A percentile compares a stretch with the other conserved stretches of the same genome.
Conservation (phyloP, 768 basidiomycete species). For the Nidularia pulvinata region DNA sequence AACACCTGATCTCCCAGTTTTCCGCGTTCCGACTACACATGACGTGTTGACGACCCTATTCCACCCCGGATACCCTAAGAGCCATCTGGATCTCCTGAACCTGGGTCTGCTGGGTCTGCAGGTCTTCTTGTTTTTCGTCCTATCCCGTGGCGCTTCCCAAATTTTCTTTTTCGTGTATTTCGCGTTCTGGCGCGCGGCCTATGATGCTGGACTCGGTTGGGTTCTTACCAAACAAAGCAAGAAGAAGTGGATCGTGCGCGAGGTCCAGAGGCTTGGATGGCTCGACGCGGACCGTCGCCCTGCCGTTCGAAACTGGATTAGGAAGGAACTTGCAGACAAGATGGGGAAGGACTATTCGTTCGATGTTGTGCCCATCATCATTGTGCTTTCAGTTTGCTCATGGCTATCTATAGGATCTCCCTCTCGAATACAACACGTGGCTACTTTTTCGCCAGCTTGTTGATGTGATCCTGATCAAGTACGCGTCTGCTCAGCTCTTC, state of each 20-base stretch:
- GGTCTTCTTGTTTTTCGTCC: conserved; percentile 63
- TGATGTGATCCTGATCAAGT: conserved; percentile 97
- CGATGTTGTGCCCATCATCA: conserved; percentile 55
- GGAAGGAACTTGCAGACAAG: conserved; percentile 83
- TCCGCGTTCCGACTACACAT: conserved; percentile 90
- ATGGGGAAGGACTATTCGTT: conserved; percentile 96
- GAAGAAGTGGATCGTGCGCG: conserved; percentile 88
- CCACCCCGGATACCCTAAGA: conserved; percentile 82
- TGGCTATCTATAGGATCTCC: conserved; percentile 59
- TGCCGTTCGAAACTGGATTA: conserved; percentile 76
- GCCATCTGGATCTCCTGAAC: conserved; percentile 86
- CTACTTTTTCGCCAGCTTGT: conserved; percentile 95
- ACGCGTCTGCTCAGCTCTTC: conserved; percentile 19
- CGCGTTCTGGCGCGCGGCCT: conserved; percentile 89
- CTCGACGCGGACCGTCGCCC: conserved; percentile 75
- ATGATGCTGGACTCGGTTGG: conserved; percentile 94
- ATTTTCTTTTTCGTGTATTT: conserved; percentile 90
- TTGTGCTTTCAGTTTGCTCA: conserved; percentile 2
- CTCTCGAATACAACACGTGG: conserved; percentile 96
- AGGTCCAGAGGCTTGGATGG: conserved; percentile 82
- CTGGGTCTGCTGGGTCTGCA: conserved; percentile 80
- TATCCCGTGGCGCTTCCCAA: conserved; percentile 56
- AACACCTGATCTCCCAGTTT: conserved; percentile 52
- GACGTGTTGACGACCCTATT: conserved; percentile 87
- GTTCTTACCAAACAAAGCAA: conserved; percentile 95